These are phyloP conservation scores for Chaetomium strumarium DNA, from an alignment of 2,329 filamentous ascomycete species.

Conservation along the genomic window DNA sequence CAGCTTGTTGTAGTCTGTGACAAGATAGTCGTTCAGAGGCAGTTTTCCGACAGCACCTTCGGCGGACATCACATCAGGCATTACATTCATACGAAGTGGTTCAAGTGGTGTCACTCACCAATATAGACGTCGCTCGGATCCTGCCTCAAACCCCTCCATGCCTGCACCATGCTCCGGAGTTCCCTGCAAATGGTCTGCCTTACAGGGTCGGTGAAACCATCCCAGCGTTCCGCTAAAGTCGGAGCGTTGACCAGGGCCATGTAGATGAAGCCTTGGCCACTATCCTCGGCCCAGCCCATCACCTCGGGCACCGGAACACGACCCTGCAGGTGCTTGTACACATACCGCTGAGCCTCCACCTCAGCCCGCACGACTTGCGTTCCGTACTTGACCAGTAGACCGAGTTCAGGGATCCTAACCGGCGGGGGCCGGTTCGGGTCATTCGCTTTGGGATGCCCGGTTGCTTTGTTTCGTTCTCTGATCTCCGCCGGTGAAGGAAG, in stretches of 20 bases:
- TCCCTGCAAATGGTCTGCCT: neutral
- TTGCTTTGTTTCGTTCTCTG: neutral
- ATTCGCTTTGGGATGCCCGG: neutral
- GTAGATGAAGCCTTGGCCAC: constrained; percentile 5
- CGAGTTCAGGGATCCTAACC: neutral
- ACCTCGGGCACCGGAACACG: constrained; percentile 3
- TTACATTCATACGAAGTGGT: neutral
- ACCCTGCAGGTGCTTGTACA: neutral
- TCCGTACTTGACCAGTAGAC: constrained; percentile 7
- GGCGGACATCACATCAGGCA: too few relatives aligned
- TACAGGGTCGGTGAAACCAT: neutral
- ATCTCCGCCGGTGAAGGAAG: constrained; percentile 4
- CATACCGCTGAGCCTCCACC: neutral
- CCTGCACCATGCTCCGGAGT: neutral
- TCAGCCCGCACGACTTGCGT: neutral
- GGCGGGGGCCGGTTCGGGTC: neutral
- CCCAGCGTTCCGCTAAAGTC: too few relatives aligned
- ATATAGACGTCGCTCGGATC: neutral
- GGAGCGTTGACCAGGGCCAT: too few relatives aligned
- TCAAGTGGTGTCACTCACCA: neutral
- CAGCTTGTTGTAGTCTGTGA: neutral
- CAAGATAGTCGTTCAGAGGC: neutral
- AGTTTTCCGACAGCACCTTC: constrained; percentile 1
- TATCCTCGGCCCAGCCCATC: constrained; percentile 1
- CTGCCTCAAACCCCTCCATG: constrained; percentile 3